Percentiles rank a stretch among this genome's conserved stretches.
Conservation (phyloP, 2,329 filamentous ascomycete genomes). For the Colletotrichum cordylinicola region DNA sequence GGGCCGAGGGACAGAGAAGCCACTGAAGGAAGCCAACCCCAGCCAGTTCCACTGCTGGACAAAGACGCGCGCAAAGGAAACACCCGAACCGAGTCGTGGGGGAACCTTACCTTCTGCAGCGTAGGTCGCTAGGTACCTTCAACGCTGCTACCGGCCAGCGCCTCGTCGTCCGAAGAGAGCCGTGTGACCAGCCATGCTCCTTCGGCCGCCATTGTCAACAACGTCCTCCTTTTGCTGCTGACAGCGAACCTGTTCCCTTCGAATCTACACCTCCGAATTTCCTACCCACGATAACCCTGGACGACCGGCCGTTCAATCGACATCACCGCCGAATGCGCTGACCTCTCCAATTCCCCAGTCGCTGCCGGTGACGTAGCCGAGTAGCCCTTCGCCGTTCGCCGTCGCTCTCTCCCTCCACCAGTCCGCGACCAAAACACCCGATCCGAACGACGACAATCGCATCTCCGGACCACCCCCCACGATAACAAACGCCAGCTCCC, state of each 20-base stretch:
- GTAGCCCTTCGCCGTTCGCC: neutral
- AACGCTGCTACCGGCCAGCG: neutral
- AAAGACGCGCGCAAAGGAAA: neutral
- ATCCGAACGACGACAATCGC: neutral
- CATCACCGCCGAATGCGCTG: neutral
- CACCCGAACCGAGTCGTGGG: conserved; percentile 3
- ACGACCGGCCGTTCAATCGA: neutral
- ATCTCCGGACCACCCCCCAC: neutral
- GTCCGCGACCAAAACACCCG: neutral
- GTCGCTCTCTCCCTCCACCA: neutral
- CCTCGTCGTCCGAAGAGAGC: conserved; percentile 18
- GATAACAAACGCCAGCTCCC: neutral
- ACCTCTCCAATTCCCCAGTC: neutral
- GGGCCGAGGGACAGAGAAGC: conserved; percentile 19
- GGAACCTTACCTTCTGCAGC: neutral
- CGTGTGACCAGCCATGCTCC: conserved; percentile 1
- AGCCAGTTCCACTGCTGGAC: neutral
- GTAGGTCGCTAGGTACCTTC: neutral
- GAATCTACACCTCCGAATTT: neutral
- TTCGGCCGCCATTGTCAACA: neutral
- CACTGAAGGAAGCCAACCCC: neutral
- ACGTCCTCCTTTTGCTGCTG: neutral
- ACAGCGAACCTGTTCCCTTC: neutral
- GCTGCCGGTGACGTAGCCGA: conserved; percentile 7
- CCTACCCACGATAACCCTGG: neutral